Evolutionary conservation across 1,284 basidiomycete species (phyloP).

Genomic region (Cryptococcus sp.): DNA sequence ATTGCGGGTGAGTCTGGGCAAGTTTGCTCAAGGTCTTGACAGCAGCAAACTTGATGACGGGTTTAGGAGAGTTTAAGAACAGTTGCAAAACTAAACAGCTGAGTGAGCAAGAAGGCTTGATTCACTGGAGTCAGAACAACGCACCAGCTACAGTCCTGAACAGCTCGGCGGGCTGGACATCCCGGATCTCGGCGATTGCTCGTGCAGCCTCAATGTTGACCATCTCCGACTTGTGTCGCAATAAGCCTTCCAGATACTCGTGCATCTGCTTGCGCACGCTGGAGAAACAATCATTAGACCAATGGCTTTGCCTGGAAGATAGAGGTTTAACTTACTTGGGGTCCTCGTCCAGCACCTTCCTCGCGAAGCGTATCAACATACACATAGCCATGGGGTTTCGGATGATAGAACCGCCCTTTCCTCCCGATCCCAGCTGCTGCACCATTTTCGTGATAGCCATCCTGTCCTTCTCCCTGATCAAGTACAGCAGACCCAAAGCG

Average conservation of each 20-base stretch:
- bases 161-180: slow-evolving; percentile 74
- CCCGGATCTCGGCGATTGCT: slow-evolving; percentile 94
- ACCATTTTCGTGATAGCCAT: slow-evolving; percentile 99
- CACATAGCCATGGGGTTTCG: slow-evolving; percentile 98
- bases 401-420: slow-evolving; percentile 75
- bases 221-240: slow-evolving; percentile 99
- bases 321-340: slow-evolving; percentile 70
- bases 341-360: slow-evolving; percentile 98
- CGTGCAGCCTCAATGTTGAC: slow-evolving; percentile 99
- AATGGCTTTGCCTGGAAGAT: slow-evolving; percentile 4
- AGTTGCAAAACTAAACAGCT: slow-evolving; percentile 73
- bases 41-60: slow-evolving; percentile 94
- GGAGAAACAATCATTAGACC: background rate
- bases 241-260: slow-evolving; percentile 90
- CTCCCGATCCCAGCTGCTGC: slow-evolving; percentile 82
- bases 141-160: slow-evolving; percentile 82
- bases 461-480: slow-evolving; percentile 94
- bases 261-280: slow-evolving; percentile 90
- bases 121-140: slow-evolving; percentile 33
- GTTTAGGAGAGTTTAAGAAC: slow-evolving; percentile 90
- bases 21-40: slow-evolving; percentile 91
- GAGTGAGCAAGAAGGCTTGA: slow-evolving; percentile 3
- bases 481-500: slow-evolving; percentile 88
- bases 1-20: slow-evolving; percentile 77
- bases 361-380: slow-evolving; percentile 97